Percentiles rank a stretch among this genome's conserved stretches.
Evolutionary conservation across 139 green algal genomes (phyloP).

Genomic region (Auxenochlorella protothecoides): DNA sequence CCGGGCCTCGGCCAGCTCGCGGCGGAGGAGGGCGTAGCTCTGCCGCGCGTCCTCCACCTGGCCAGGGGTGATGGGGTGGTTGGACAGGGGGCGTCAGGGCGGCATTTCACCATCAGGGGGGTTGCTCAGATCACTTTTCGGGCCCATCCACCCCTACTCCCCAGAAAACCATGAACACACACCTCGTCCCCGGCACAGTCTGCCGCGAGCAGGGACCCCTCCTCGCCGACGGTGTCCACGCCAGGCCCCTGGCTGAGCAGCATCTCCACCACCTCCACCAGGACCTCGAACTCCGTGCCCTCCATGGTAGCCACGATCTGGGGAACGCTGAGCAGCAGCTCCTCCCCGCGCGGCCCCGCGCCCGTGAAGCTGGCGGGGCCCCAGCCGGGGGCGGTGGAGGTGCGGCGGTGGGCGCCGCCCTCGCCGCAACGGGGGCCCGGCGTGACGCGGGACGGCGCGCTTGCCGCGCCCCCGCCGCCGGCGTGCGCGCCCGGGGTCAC

Average conservation of each 20-base stretch:
- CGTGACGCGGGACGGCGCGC: too few species aligned
- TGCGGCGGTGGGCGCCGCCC: too few species aligned
- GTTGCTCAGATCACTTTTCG: too few species aligned
- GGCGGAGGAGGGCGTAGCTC: slow-evolving; percentile 15
- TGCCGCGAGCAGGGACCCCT: slow-evolving; percentile 11
- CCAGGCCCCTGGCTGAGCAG: slow-evolving; percentile 18
- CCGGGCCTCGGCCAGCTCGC: slow-evolving; percentile 14
- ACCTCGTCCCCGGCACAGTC: background rate
- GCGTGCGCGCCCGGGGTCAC: background rate
- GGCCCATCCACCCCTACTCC: too few species aligned
- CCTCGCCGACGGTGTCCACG: slow-evolving; percentile 11
- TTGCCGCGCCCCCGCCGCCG: too few species aligned
- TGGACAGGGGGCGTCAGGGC: too few species aligned
- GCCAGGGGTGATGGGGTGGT: background rate
- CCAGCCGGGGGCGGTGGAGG: too few species aligned
- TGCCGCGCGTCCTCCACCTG: slow-evolving; percentile 16
- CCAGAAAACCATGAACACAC: background rate
- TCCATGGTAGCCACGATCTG: slow-evolving; percentile 45
- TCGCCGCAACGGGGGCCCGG: too few species aligned
- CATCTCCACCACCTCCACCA: slow-evolving; percentile 41
- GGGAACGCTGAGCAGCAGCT: slow-evolving; percentile 10
- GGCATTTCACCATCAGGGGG: too few species aligned
- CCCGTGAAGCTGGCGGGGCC: too few species aligned
- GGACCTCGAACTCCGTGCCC: slow-evolving; percentile 50
- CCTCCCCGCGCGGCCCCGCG: background rate